Conservation (phyloP, 192 early-diverging fungal species). For the Gigaspora rosea region DNA sequence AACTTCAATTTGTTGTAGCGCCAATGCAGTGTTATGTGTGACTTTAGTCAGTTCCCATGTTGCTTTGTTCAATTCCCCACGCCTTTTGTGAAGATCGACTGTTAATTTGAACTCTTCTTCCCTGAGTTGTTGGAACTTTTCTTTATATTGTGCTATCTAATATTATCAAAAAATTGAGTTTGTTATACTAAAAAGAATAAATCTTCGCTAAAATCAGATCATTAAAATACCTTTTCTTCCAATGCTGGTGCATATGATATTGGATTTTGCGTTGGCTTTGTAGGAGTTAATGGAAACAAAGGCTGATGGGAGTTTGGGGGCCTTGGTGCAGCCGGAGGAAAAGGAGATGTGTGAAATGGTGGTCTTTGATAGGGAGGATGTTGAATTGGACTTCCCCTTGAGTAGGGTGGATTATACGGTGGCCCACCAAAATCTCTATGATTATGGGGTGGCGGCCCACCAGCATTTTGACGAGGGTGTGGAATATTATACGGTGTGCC, state of each 20-base stretch:
- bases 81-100: slow-evolving; percentile 8
- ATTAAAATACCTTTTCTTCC: slow-evolving; percentile 18
- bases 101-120: slow-evolving; percentile 6
- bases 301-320: neutral
- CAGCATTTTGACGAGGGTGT: neutral
- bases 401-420: neutral
- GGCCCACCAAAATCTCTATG: slow-evolving; percentile 11
- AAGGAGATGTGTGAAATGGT: slow-evolving; percentile 9
- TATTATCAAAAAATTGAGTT: neutral
- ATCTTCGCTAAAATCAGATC: too few species aligned
- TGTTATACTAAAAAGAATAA: neutral
- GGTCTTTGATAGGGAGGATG: slow-evolving; percentile 15
- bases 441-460: slow-evolving; percentile 5
- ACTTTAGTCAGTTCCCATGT: slow-evolving; percentile 18
- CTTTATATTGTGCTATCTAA: slow-evolving; percentile 5
- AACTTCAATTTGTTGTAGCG: slow-evolving; percentile 8
- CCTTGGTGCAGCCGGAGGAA: neutral
- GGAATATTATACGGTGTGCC: neutral
- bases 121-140: neutral
- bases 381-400: slow-evolving; percentile 8
- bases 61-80: slow-evolving; percentile 5
- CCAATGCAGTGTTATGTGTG: slow-evolving; percentile 1
- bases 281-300: neutral
- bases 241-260: slow-evolving; percentile 4
- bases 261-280: neutral